Evolutionary conservation across 73 alveolate species (phyloP).

Genomic region (Paramecium bursaria): DNA sequence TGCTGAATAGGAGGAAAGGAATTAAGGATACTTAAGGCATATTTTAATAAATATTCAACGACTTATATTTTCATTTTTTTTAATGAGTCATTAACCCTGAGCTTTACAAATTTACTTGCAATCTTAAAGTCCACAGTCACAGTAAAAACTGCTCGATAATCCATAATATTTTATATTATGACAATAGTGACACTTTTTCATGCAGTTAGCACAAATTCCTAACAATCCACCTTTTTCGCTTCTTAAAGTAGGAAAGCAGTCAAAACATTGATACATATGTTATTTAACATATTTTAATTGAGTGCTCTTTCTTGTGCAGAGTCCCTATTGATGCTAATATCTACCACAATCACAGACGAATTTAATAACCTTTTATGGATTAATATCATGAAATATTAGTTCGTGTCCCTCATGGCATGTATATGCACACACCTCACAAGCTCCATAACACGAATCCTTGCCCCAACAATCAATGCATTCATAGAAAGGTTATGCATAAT

Average conservation of each 20-base stretch:
- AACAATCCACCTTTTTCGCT: background rate
- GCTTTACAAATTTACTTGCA: background rate
- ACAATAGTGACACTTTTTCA: background rate
- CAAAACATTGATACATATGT: conserved; percentile 43
- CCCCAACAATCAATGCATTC: conserved; percentile 62
- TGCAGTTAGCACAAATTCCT: background rate
- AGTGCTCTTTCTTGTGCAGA: conserved; percentile 46
- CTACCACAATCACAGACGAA: conserved; percentile 66
- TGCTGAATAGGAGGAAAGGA: too few species aligned
- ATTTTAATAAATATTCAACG: too few species aligned
- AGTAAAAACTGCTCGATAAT: background rate
- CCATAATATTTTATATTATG: background rate
- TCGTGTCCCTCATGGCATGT: conserved; percentile 11
- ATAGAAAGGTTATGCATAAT: background rate
- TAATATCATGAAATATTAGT: background rate
- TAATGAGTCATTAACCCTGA: too few species aligned
- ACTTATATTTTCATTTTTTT: too few species aligned
- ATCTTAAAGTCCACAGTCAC: conserved; percentile 32
- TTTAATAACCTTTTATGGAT: background rate
- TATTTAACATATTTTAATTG: conserved; percentile 1
- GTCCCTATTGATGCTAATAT: background rate
- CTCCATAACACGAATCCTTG: conserved; percentile 22
- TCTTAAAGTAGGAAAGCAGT: background rate
- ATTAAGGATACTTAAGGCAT: too few species aligned
- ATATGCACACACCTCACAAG: background rate